Evolutionary conservation across 2,329 filamentous ascomycete genomes (phyloP), one percentile per base, ranked within the genome.

Genomic region (Aschersonia sp.): DNA sequence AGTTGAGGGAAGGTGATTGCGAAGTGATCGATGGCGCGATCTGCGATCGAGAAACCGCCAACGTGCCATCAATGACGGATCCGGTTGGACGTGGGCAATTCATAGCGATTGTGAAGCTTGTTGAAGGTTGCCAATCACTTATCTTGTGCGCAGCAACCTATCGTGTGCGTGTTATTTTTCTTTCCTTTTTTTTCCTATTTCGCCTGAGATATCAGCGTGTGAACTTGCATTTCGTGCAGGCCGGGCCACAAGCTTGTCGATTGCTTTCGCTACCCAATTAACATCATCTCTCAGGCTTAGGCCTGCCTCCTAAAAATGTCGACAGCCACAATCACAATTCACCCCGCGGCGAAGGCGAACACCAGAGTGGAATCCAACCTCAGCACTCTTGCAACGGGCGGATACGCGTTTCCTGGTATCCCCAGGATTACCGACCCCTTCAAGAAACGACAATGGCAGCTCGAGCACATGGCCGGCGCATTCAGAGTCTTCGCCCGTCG

Each of bases 401-500:
- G 40, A 9, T 42, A n/a, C 20, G 40, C 10, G 40, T 42, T 42
- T 4, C 40, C 40, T 6, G 40, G 40, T 4, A 28, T 42, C 20
- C 40, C 40, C 40, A 42, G 3, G 1, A 42, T 42, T 28, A 42
- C 9, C 6, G 40, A 42, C 20, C 40, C 40, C 6, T 42, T 12
- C 40, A 42, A 42, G 40, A 42, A 42, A n/a, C 40, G 40, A 9
- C 50, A 50, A 49, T 65, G 62, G 59, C 59, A 61, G 45, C 51
- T 64, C 2, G 53, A 68, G 7, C 63, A 71, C 45, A 63, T 72
- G 56, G 70, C 65, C 0, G 59, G 63, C 3, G 69, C 70, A 1
- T 73, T 73, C 48, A 64, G 70, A 31, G 63, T 72, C n/a, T 73
- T 73, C 55, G 67, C 65, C 2, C 66, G 66, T 45, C 54, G 65